Evolutionary conservation across 164 flowering plant genomes (phyloP).

Genomic region (Vitis labrusca): DNA sequence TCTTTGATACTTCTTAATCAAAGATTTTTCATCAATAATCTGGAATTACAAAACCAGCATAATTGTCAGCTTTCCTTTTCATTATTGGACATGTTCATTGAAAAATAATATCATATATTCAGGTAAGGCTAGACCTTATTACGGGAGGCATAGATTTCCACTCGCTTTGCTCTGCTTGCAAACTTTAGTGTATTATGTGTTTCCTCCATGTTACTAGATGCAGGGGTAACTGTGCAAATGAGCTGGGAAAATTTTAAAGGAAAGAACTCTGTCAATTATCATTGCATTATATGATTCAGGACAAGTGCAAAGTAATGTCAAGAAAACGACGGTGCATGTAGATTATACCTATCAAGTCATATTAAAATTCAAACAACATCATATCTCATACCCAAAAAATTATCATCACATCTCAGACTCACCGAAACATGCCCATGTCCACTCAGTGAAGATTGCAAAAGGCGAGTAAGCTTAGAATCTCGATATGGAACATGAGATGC

Average conservation of each 20-base stretch:
- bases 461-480: constrained; percentile 98
- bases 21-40: constrained; percentile 98
- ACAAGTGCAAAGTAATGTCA: not conserved
- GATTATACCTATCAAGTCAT: not conserved
- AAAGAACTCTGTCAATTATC: constrained; percentile 2
- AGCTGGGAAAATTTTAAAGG: constrained; percentile 52
- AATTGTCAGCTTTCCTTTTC: constrained; percentile 1
- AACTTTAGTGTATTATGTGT: constrained; percentile 98
- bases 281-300: constrained; percentile 1
- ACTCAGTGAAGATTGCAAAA: constrained; percentile 91
- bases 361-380: not conserved
- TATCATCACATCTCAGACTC: constrained; percentile 28
- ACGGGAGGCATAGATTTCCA: constrained; percentile 94
- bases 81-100: not conserved
- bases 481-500: constrained; percentile 98
- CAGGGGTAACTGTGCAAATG: constrained; percentile 98
- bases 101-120: not conserved
- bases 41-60: constrained; percentile 29
- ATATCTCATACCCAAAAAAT: constrained; percentile 1
- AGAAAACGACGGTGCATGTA: too few species aligned
- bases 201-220: constrained; percentile 96
- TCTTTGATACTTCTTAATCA: constrained; percentile 95
- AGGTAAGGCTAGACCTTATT: constrained; percentile 58
- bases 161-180: constrained; percentile 95
- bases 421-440: constrained; percentile 99